Percentiles rank a stretch among this genome's conserved stretches.
These are phyloP conservation scores for Dipodascus albidus DNA, from an alignment of 805 yeast genomes.

Conservation along the genomic window DNA sequence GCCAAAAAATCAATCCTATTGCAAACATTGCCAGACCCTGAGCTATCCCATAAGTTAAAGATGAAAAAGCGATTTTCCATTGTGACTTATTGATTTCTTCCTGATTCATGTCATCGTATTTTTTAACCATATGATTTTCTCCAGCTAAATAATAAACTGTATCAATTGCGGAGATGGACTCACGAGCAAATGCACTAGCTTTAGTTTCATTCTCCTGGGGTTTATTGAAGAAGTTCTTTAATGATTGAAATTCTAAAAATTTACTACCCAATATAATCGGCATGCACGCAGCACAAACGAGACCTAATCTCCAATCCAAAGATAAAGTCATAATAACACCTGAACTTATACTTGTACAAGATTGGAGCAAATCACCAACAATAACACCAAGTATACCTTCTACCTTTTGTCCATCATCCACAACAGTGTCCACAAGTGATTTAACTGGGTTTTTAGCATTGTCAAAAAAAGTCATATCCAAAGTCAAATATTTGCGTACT, in stretches of 20 bases:
- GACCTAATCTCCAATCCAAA: slow-evolving; percentile 19
- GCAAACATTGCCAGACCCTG: slow-evolving; percentile 18
- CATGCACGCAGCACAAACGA: slow-evolving; percentile 18
- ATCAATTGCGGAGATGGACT: slow-evolving; percentile 19
- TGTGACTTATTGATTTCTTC: slow-evolving; percentile 7
- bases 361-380: slow-evolving; percentile 18
- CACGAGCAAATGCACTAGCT: slow-evolving; percentile 20
- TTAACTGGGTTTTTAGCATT: slow-evolving; percentile 19
- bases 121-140: slow-evolving; percentile 15
- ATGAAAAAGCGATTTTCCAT: slow-evolving; percentile 9
- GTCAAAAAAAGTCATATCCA: slow-evolving; percentile 22
- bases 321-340: slow-evolving; percentile 18
- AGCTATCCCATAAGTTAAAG: slow-evolving; percentile 17
- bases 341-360: slow-evolving; percentile 15
- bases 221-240: slow-evolving; percentile 13
- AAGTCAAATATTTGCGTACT: slow-evolving; percentile 16
- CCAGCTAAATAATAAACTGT: slow-evolving; percentile 21
- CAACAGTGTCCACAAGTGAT: slow-evolving; percentile 16
- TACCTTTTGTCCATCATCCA: slow-evolving; percentile 21
- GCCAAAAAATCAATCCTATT: slow-evolving; percentile 21
- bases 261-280: slow-evolving; percentile 17
- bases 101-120: slow-evolving; percentile 8
- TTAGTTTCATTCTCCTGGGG: slow-evolving; percentile 12
- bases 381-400: slow-evolving; percentile 21
- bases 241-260: slow-evolving; percentile 14